Base-by-base conservation (phyloP, 257 asterid genomes). In the Fraxinus cuspidata region DNA sequence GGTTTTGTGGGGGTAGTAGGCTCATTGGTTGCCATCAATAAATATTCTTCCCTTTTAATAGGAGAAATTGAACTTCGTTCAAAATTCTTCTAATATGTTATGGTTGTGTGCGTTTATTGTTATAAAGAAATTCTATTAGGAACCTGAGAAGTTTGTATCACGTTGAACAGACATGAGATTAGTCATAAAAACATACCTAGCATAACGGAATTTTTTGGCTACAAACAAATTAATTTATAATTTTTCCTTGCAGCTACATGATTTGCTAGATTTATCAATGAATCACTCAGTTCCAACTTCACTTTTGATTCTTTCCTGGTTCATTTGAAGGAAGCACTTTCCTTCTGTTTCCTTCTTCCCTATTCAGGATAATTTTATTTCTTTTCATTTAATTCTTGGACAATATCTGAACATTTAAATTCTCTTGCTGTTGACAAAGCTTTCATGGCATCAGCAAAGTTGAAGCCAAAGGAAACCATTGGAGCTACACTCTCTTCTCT, bases 251-350 rank as follows among this genome's bases (percentile, higher is more conserved):
- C 91, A 94, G 98, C 87, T 92, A 77, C 92, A 89, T 69, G 97
- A 94, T 81, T 94, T 97, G 98, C 81, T 94, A 78, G 98, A 92
- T 87, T 89, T 94, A 81, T 94, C 98, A 49, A 87, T 94, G 73
- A 90, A 92, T 84, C 95, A 92, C 85, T 89, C 96, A 60, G 95
- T 94, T 77, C 98, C 98, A 47, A 92, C 98, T 75, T 94, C 97
- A 38, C 94, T 94, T 75, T 73, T 94, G 86, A 92, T 94, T 78
- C 92, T 92, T 76, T 94, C 97, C 79, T 92, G 98, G 98, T 92
- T 58, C 38, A 31, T 83, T 63, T 71, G 40, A 74, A 35, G 31
- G 64, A 49, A n/a, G 31, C 32, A 2, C 32, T 25, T 79, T 56
- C 74, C 74, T 53, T 53, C 60, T 8, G 44, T 75, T 76, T 34